A percentile compares a stretch with the other conserved stretches of the same genome.
Evolutionary conservation across 75 land plant genomes (phyloP).

Genomic region (Isoetes taiwanensis): DNA sequence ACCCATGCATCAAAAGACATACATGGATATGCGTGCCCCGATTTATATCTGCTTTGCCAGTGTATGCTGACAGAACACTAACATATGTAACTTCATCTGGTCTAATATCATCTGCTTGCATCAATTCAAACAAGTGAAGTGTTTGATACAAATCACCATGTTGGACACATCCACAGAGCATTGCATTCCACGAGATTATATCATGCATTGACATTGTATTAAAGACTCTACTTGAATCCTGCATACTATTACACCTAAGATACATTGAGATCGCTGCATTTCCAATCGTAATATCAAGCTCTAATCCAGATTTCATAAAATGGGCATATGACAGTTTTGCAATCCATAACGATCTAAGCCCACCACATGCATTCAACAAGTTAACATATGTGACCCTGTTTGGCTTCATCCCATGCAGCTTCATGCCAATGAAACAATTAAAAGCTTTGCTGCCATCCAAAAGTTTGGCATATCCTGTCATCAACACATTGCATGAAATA

Average conservation of each 20-base stretch:
- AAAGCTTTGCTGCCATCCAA: slow-evolving; percentile 1
- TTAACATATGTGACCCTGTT: slow-evolving; percentile 3
- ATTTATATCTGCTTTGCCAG: no score
- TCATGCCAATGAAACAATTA: slow-evolving; percentile 8
- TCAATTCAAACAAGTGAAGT: slow-evolving; percentile 1
- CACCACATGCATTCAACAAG: slow-evolving; percentile 3
- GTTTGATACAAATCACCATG: not conserved
- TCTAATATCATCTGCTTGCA: slow-evolving; percentile 8
- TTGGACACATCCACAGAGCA: slow-evolving; percentile 4
- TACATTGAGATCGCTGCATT: slow-evolving; percentile 7
- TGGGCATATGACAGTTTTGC: not conserved
- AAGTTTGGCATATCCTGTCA: not conserved
- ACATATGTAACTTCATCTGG: slow-evolving; percentile 20
- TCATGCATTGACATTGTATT: not conserved
- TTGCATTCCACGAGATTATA: not conserved
- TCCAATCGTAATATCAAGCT: not conserved
- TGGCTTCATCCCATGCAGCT: slow-evolving; percentile 1
- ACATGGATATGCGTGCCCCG: no score
- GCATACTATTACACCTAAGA: not conserved
- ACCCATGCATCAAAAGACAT: no score
- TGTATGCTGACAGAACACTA: no score
- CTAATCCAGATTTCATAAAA: not conserved
- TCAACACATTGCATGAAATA: slow-evolving; percentile 11
- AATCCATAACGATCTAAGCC: not conserved
- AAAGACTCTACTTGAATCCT: not conserved